Conservation (phyloP, 495 filamentous ascomycete genomes). For the Hypoxylon cercidicola region DNA sequence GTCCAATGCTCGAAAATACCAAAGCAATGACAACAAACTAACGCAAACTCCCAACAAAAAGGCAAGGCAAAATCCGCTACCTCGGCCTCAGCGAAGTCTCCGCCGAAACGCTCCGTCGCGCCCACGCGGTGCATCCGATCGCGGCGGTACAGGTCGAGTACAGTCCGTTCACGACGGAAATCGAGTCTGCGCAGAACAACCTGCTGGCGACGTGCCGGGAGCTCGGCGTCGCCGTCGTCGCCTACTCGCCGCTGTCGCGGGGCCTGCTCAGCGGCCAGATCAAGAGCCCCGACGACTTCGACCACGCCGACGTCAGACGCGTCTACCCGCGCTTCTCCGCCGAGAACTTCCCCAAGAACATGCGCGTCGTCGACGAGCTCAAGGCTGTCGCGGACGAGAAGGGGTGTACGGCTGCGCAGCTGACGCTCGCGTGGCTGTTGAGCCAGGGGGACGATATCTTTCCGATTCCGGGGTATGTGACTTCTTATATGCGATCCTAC, state of each 20-base stretch:
- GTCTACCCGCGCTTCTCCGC: conserved; percentile 58
- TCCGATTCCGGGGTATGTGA: conserved; percentile 63
- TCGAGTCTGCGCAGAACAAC: conserved; percentile 58
- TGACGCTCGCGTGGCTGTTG: conserved; percentile 69
- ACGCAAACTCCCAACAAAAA: conserved; percentile 5
- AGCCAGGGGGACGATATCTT: conserved; percentile 69
- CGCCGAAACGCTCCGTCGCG: conserved; percentile 66
- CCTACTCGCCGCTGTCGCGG: conserved; percentile 70
- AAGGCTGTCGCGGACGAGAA: conserved; percentile 58
- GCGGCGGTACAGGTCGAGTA: conserved; percentile 72
- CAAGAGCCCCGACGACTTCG: conserved; percentile 57
- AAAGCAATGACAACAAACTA: conserved; percentile 3
- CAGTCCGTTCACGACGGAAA: conserved; percentile 67
- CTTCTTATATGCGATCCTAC: not conserved
- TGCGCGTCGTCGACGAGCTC: conserved; percentile 57
- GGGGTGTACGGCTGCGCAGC: conserved; percentile 58
- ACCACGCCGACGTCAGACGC: conserved; percentile 53
- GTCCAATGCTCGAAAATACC: too few species aligned
- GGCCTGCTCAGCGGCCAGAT: conserved; percentile 66
- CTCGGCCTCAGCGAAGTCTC: conserved; percentile 68
- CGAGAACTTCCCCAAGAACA: conserved; percentile 64
- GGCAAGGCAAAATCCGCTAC: conserved; percentile 67
- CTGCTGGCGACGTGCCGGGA: conserved; percentile 68
- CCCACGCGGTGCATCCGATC: conserved; percentile 68
- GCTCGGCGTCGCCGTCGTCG: conserved; percentile 68